phyloP scores from a whole-genome alignment of 805 yeast species.

The Yarrowia alimentaria region DNA sequence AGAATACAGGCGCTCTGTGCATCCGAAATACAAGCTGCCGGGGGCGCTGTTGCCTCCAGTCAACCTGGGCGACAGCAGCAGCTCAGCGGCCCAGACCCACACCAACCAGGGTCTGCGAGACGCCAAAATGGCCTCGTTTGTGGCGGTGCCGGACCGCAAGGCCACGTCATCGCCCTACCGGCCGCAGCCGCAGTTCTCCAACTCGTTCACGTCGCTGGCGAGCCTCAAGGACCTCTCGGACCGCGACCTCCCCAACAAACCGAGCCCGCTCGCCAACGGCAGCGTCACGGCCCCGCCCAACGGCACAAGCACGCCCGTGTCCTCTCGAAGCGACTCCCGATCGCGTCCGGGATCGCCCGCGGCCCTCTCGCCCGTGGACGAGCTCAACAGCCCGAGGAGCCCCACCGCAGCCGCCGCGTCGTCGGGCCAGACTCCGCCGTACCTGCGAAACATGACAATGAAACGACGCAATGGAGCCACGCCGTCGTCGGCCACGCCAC shows the following conservation, averaged over 20 bases:
- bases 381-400: slow-evolving; percentile 21
- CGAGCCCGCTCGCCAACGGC: neutral
- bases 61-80: slow-evolving; percentile 1
- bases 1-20: slow-evolving; percentile 20
- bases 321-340: too few relatives aligned
- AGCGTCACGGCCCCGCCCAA: neutral
- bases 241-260: slow-evolving; percentile 1
- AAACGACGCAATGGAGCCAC: neutral
- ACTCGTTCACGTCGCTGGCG: slow-evolving; percentile 23
- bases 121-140: slow-evolving; percentile 20
- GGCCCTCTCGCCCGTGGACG: slow-evolving; percentile 17
- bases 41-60: slow-evolving; percentile 21
- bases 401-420: slow-evolving; percentile 9
- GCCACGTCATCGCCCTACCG: slow-evolving; percentile 19
- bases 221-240: slow-evolving; percentile 12
- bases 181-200: slow-evolving; percentile 13
- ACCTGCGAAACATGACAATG: slow-evolving; percentile 23
- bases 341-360: too few relatives aligned
- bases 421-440: slow-evolving; percentile 18
- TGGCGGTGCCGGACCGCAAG: slow-evolving; percentile 12
- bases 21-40: slow-evolving; percentile 20
- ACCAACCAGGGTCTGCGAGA: slow-evolving; percentile 9
- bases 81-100: neutral
- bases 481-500: slow-evolving; percentile 3
- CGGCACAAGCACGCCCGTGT: neutral